Evolutionary conservation across 2,329 filamentous ascomycete genomes (phyloP).

Genomic region (Intubia oerlemansii): DNA sequence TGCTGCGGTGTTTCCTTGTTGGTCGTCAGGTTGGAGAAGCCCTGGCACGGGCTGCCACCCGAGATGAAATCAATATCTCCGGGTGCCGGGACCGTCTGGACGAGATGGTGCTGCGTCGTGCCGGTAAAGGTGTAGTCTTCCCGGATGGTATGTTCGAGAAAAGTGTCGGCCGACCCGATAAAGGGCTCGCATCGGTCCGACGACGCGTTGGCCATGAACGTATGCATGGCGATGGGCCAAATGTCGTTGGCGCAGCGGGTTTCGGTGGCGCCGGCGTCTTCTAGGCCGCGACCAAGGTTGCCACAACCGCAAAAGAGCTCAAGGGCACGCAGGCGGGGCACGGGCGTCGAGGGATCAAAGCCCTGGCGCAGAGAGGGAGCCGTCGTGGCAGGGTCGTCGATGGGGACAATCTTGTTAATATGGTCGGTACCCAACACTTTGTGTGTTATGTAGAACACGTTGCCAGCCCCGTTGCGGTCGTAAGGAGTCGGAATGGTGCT

Average conservation of each 20-base stretch:
- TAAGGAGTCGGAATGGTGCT: slow-evolving; percentile 40
- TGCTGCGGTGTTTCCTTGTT: slow-evolving; percentile 32
- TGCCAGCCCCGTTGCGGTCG: slow-evolving; percentile 38
- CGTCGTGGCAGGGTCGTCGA: neutral
- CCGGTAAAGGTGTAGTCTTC: slow-evolving; percentile 14
- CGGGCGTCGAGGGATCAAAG: slow-evolving; percentile 21
- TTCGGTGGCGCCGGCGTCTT: slow-evolving; percentile 44
- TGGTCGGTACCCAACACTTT: neutral
- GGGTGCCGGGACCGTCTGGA: slow-evolving; percentile 25
- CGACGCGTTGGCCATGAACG: slow-evolving; percentile 46
- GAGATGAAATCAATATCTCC: slow-evolving; percentile 48
- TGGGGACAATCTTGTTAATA: neutral
- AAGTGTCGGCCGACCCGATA: slow-evolving; percentile 51
- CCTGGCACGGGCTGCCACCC: slow-evolving; percentile 59
- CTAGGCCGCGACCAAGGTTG: slow-evolving; percentile 54
- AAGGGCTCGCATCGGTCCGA: slow-evolving; percentile 28
- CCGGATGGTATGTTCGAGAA: slow-evolving; percentile 31
- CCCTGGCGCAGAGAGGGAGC: slow-evolving; percentile 26
- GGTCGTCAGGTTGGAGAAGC: slow-evolving; percentile 44
- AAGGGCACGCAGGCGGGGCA: slow-evolving; percentile 31
- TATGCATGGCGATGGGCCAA: slow-evolving; percentile 40
- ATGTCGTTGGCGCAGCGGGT: slow-evolving; percentile 51
- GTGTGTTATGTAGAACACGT: slow-evolving; percentile 40
- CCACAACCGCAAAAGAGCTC: slow-evolving; percentile 64
- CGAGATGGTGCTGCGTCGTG: neutral